phyloP scores from a whole-genome alignment of 805 yeast genomes.

The Saccharomycopsis sp. region DNA sequence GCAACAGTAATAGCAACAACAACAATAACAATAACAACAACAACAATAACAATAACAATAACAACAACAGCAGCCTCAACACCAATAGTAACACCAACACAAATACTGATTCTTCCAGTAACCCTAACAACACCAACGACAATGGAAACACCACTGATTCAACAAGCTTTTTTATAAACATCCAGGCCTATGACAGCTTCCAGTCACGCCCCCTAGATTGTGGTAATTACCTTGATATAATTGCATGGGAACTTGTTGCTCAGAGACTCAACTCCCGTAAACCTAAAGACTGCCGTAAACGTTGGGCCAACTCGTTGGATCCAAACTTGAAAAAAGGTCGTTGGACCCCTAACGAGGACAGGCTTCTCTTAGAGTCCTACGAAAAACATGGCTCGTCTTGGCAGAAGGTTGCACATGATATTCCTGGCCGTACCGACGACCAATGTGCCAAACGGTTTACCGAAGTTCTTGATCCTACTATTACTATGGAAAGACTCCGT shows the following conservation, averaged over 20 bases:
- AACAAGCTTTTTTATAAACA: neutral
- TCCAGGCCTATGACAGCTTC: neutral
- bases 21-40: neutral
- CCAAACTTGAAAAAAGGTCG: slow-evolving; percentile 77
- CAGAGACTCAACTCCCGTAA: slow-evolving; percentile 46
- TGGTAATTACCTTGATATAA: slow-evolving; percentile 27
- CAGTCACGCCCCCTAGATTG: neutral
- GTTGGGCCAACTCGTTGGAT: slow-evolving; percentile 84
- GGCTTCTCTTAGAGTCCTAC: slow-evolving; percentile 54
- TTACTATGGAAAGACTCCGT: slow-evolving; percentile 65
- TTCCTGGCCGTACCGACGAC: slow-evolving; percentile 85
- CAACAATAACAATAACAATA: no score
- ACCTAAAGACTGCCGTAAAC: slow-evolving; percentile 75
- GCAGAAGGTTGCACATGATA: slow-evolving; percentile 73
- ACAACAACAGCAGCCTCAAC: no score
- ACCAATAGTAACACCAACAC: no score
- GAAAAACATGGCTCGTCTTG: slow-evolving; percentile 70
- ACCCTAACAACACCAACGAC: no score
- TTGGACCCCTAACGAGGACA: slow-evolving; percentile 83
- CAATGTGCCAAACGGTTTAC: slow-evolving; percentile 90
- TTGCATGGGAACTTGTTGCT: slow-evolving; percentile 61
- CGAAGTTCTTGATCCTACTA: slow-evolving; percentile 77
- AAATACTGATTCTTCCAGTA: no score
- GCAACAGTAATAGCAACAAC: neutral
- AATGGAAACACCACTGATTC: neutral